These are phyloP conservation scores for Apiosordaria backusii DNA, from an alignment of 495 filamentous ascomycete genomes.

Conservation along the genomic window DNA sequence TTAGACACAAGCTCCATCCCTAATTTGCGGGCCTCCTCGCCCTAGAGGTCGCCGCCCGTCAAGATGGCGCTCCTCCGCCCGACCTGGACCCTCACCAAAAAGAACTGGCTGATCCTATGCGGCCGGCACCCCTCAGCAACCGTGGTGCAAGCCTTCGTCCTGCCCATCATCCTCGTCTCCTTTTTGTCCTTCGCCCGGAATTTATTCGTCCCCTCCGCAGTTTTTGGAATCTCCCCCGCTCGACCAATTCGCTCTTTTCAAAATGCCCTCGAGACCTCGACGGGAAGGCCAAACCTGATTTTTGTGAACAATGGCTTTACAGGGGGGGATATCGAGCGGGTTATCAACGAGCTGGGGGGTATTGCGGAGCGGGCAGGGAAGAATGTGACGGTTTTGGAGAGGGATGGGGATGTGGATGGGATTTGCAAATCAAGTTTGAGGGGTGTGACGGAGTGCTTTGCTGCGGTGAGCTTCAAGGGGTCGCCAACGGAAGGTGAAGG, in stretches of 20 bases:
- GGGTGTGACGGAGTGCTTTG: slow-evolving; percentile 70
- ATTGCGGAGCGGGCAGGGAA: slow-evolving; percentile 50
- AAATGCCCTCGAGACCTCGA: slow-evolving; percentile 52
- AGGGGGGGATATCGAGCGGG: slow-evolving; percentile 66
- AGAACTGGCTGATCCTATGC: slow-evolving; percentile 70
- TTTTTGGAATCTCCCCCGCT: slow-evolving; percentile 61
- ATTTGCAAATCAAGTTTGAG: slow-evolving; percentile 64
- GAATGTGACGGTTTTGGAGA: slow-evolving; percentile 50
- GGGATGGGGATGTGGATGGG: slow-evolving; percentile 52
- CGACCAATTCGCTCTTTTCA: slow-evolving; percentile 57
- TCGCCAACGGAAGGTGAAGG: slow-evolving; percentile 64
- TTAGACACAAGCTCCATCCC: neutral
- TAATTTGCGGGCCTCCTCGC: no score
- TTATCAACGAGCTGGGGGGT: slow-evolving; percentile 60
- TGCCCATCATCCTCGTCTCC: slow-evolving; percentile 65
- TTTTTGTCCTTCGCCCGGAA: slow-evolving; percentile 67
- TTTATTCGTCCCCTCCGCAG: slow-evolving; percentile 62
- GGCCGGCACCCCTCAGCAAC: slow-evolving; percentile 62
- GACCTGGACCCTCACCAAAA: slow-evolving; percentile 66
- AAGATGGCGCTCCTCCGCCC: slow-evolving; percentile 49
- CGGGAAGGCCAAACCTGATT: slow-evolving; percentile 60
- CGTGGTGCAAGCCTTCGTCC: slow-evolving; percentile 61
- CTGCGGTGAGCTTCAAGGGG: slow-evolving; percentile 68
- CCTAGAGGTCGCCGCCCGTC: neutral
- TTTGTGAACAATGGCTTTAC: slow-evolving; percentile 72